phyloP scores from a whole-genome alignment of 2,329 filamentous ascomycete species.

The Neocucurbitaria cava region DNA sequence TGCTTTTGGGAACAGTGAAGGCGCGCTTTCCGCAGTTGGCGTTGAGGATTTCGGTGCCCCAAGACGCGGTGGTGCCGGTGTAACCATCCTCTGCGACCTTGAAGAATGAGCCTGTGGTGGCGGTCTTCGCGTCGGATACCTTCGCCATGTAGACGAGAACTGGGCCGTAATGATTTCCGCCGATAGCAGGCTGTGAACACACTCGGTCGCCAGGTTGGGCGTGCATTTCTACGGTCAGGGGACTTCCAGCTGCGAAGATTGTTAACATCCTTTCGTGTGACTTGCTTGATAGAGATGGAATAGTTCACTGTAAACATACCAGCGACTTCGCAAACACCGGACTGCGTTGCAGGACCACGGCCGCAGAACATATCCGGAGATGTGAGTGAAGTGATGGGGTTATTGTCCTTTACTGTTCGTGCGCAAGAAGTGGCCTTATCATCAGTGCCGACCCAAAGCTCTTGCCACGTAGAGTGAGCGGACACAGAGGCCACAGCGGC shows the following conservation, averaged over 20 bases:
- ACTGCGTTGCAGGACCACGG: constrained; percentile 32
- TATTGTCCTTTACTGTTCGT: constrained; percentile 46
- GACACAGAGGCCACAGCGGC: constrained; percentile 44
- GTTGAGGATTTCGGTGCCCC: constrained; percentile 49
- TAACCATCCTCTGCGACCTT: constrained; percentile 49
- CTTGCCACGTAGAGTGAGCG: constrained; percentile 49
- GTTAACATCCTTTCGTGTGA: constrained; percentile 12
- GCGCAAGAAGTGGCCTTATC: constrained; percentile 41
- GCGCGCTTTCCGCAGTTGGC: constrained; percentile 48
- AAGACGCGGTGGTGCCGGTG: constrained; percentile 43
- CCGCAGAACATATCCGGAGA: constrained; percentile 48
- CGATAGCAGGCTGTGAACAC: constrained; percentile 44
- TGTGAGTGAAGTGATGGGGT: constrained; percentile 38
- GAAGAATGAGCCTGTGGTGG: constrained; percentile 42
- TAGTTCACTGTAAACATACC: constrained; percentile 25
- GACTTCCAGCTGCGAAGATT: constrained; percentile 31
- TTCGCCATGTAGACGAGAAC: constrained; percentile 50
- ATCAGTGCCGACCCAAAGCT: constrained; percentile 46
- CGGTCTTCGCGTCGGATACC: constrained; percentile 44
- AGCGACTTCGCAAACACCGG: constrained; percentile 42
- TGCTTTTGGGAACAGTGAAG: constrained; percentile 44
- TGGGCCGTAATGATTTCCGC: constrained; percentile 49
- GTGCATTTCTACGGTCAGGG: constrained; percentile 49
- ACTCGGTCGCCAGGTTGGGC: constrained; percentile 41
- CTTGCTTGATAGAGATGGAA: neutral